Conservation (phyloP, 148 eudicot genomes). For the Dysphania ambrosioides region DNA sequence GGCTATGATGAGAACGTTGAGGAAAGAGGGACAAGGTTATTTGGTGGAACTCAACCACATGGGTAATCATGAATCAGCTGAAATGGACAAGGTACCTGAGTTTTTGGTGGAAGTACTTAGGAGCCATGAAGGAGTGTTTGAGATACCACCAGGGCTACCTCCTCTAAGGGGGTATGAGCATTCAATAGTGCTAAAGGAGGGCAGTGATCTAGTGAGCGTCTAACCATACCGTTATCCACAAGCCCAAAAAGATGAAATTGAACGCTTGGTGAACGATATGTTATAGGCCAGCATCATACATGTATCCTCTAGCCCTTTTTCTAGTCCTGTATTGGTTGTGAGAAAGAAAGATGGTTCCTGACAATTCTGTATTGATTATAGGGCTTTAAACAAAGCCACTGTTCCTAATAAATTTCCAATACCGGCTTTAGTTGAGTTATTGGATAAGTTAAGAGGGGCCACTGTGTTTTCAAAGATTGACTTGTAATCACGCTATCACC, state of each 20-base stretch:
- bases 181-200: no score
- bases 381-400: no score
- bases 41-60: not conserved
- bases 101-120: not conserved
- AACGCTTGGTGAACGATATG: not conserved
- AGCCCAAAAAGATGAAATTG: not conserved
- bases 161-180: not conserved
- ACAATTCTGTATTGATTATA: no score
- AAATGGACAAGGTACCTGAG: no score
- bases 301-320: no score
- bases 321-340: no score
- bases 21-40: not conserved
- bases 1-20: not conserved
- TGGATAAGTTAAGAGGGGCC: no score
- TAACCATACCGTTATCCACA: not conserved
- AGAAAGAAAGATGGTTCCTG: no score
- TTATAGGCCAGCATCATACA: no score
- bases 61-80: not conserved
- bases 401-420: no score
- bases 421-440: not conserved
- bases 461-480: not conserved
- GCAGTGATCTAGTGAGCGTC: not conserved
- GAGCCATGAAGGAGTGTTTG: not conserved
- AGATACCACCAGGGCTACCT: not conserved
- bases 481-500: not conserved